These are phyloP conservation scores for Enteropsectra breve DNA, from an alignment of 371 early-diverging fungal genomes.

Conservation along the genomic window DNA sequence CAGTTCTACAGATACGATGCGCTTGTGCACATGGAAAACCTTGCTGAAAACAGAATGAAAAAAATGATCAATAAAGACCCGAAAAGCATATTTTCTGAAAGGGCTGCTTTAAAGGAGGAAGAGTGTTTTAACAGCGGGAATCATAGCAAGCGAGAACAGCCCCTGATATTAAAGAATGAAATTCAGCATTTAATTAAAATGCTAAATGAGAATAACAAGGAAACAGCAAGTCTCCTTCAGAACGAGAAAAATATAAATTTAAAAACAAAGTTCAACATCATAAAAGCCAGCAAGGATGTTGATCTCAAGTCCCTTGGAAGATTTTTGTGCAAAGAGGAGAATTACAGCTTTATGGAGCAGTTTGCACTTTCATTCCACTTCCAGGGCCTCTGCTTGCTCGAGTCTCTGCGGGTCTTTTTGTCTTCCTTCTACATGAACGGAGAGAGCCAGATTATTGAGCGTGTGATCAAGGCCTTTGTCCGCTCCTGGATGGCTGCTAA, in stretches of 20 bases:
- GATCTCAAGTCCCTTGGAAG: conserved; percentile 73
- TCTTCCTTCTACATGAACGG: conserved; percentile 78
- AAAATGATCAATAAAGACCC: background rate
- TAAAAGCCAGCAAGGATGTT: too few relatives aligned
- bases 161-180: too few relatives aligned
- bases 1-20: conserved; percentile 9
- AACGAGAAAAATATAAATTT: too few relatives aligned
- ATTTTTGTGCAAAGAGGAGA: conserved; percentile 71
- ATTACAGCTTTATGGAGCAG: conserved; percentile 66
- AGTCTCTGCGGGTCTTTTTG: conserved; percentile 70
- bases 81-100: background rate
- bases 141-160: too few relatives aligned
- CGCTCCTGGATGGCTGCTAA: conserved; percentile 69
- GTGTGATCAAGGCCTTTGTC: conserved; percentile 75
- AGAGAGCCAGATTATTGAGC: conserved; percentile 79
- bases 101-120: background rate
- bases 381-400: conserved; percentile 69
- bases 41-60: background rate
- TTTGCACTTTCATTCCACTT: conserved; percentile 76
- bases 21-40: background rate
- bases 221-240: too few relatives aligned
- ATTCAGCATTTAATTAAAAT: too few relatives aligned
- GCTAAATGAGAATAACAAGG: too few relatives aligned
- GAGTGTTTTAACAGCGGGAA: background rate
- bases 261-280: too few relatives aligned